Conservation (phyloP, 495 filamentous ascomycete genomes). For the Parathielavia hyrcaniae region DNA sequence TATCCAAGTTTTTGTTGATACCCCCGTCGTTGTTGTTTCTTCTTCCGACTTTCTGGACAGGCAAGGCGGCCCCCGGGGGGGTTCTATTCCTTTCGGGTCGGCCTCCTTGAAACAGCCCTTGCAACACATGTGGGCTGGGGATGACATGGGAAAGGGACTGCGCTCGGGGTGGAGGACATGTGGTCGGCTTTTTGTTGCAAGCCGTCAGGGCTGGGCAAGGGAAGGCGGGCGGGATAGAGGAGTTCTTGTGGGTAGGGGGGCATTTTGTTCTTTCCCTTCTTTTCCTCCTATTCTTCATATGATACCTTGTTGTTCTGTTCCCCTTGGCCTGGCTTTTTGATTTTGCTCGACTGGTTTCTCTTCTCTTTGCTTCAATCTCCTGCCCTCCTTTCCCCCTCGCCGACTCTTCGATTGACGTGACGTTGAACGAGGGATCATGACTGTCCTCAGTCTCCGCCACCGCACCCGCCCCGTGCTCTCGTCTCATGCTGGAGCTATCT, state of each 20-base stretch:
- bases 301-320: conserved; percentile 23
- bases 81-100: neutral
- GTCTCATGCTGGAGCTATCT: too few relatives aligned
- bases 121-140: neutral
- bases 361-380: neutral
- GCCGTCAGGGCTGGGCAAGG: conserved; percentile 5
- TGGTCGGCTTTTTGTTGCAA: conserved; percentile 1
- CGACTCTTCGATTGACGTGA: too few relatives aligned
- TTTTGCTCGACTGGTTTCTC: conserved; percentile 18
- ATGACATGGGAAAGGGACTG: neutral
- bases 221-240: conserved; percentile 28
- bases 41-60: neutral
- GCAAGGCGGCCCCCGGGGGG: neutral
- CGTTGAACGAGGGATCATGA: too few relatives aligned
- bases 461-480: too few relatives aligned
- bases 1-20: too few relatives aligned
- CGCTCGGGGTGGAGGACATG: neutral
- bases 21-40: too few relatives aligned
- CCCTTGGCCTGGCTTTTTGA: conserved; percentile 7
- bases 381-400: neutral
- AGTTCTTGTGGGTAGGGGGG: conserved; percentile 23
- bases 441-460: too few relatives aligned
- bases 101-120: neutral
- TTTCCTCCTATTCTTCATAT: conserved; percentile 17
- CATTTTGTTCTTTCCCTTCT: conserved; percentile 7